phyloP scores from a whole-genome alignment of 805 yeast genomes.

The Yamadazyma endophytica region DNA sequence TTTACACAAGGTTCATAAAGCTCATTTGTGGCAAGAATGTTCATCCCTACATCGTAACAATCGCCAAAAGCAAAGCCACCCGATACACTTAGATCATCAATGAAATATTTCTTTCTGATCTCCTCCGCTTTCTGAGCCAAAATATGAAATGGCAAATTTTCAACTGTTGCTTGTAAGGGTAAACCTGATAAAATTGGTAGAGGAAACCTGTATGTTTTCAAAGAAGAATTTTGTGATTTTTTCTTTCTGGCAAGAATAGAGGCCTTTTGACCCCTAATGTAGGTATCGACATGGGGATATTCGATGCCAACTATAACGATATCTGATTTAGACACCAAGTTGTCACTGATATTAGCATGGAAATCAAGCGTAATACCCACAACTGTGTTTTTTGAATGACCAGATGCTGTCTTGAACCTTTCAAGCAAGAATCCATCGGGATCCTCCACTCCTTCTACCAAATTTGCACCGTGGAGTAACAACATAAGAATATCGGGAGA shows the following conservation, averaged over 20 bases:
- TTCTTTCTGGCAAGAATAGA: not conserved
- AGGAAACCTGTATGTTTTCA: slow-evolving; percentile 2
- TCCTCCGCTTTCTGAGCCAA: slow-evolving; percentile 1
- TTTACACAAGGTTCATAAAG: not conserved
- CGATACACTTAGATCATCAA: not conserved
- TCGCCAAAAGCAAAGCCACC: slow-evolving; percentile 5
- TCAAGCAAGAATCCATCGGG: slow-evolving; percentile 2
- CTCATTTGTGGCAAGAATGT: slow-evolving; percentile 2
- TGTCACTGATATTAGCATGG: slow-evolving; percentile 3
- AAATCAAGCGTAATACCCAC: slow-evolving; percentile 2
- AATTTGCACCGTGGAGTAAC: slow-evolving; percentile 2
- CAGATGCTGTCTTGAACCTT: not conserved
- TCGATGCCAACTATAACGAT: slow-evolving; percentile 1
- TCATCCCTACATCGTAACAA: slow-evolving; percentile 5
- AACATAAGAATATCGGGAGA: slow-evolving; percentile 3
- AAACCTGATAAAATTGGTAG: slow-evolving; percentile 2
- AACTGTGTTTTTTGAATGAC: not conserved
- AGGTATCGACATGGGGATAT: slow-evolving; percentile 3
- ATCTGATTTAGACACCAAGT: slow-evolving; percentile 1
- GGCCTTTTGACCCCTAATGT: not conserved
- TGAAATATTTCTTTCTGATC: not conserved
- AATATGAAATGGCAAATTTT: slow-evolving; percentile 1
- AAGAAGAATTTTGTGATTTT: no score
- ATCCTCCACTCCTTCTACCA: slow-evolving; percentile 1
- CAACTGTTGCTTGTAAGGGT: slow-evolving; percentile 4